Percentiles rank a stretch among this genome's conserved stretches.
These are phyloP conservation scores for Tuber umbilicatum DNA, from an alignment of 495 filamentous ascomycete genomes.

Conservation along the genomic window DNA sequence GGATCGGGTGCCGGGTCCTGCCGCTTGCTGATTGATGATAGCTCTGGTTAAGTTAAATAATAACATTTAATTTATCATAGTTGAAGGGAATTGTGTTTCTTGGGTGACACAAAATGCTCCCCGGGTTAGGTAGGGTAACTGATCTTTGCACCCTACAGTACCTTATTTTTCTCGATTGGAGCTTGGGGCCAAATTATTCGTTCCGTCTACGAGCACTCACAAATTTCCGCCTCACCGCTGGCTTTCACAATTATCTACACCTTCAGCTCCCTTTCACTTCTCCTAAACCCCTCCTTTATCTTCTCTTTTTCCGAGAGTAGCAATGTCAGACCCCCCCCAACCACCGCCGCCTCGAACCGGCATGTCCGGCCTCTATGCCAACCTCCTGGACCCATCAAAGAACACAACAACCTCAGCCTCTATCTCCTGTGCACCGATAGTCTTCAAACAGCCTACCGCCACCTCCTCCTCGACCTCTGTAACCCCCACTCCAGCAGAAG, in stretches of 20 bases:
- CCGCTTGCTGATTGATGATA: neutral
- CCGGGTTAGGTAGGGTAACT: constrained; percentile 7
- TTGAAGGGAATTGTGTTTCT: neutral
- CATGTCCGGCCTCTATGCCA: constrained; percentile 53
- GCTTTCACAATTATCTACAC: neutral
- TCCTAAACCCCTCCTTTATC: neutral
- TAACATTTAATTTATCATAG: too few relatives aligned
- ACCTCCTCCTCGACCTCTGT: constrained; percentile 11
- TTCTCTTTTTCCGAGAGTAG: neutral
- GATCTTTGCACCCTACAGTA: neutral
- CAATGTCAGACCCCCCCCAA: constrained; percentile 29
- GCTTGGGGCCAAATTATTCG: neutral
- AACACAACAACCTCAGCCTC: constrained; percentile 41
- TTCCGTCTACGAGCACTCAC: neutral
- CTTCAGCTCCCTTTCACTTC: neutral
- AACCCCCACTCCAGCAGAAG: constrained; percentile 46
- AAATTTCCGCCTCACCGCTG: neutral
- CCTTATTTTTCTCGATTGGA: neutral
- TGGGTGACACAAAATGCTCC: neutral
- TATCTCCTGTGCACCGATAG: constrained; percentile 67
- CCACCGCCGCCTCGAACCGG: constrained; percentile 28
- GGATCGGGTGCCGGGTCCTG: neutral
- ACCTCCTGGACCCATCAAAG: constrained; percentile 53
- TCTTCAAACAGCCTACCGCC: constrained; percentile 54
- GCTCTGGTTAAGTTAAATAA: too few relatives aligned